Evolutionary conservation across 140 eudicot species (phyloP), one percentile per base, ranked within the genome.

Genomic region (Bidens hawaiensis): DNA sequence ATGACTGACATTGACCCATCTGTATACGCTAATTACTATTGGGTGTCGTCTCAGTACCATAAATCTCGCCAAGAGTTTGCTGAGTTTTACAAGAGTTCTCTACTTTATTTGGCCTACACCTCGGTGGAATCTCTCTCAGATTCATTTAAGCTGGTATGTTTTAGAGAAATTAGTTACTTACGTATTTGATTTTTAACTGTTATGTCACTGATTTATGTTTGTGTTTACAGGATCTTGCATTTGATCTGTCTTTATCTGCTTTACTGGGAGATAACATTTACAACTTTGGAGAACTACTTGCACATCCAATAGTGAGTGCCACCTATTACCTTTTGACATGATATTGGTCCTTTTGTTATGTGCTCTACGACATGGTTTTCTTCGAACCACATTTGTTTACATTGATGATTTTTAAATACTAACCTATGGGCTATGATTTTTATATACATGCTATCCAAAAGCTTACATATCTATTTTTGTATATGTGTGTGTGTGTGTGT

Each of bases 1-100:
- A 90, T 90, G 96, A 90, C 97, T 22, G 97, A 90, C 41, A 84
- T 90, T 42, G 97, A 90, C 68, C 97, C 97, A 14, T 83, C 97
- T 8, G 97, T 90, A 4, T 84, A 90, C 84, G 94, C 97, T 48
- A 90, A 85, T 71, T 87, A 83, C 56, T 90, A 84, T 67, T 91
- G 98, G 98, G 86, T 87, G 65, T 84, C 96, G 42, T 91, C 98
- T 41, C 98, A 91, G 74, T 91, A 87, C 70, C 89, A 87, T 52
- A 91, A 91, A 64, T 65, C 96, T 60, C 87, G 78, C 24, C 96
- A 87, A 58, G 98, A 91, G 73, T 91, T 91, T 74, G 96, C 98
- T 8, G 97, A 83, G 52, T 90, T 90, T 70, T 90, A 90, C 86
- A 87, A 80, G 78, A 90, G 68, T 62, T 86, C 90, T 60, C 87